phyloP scores from a whole-genome alignment of 768 basidiomycete genomes.

The Rhizopogon roseolus region DNA sequence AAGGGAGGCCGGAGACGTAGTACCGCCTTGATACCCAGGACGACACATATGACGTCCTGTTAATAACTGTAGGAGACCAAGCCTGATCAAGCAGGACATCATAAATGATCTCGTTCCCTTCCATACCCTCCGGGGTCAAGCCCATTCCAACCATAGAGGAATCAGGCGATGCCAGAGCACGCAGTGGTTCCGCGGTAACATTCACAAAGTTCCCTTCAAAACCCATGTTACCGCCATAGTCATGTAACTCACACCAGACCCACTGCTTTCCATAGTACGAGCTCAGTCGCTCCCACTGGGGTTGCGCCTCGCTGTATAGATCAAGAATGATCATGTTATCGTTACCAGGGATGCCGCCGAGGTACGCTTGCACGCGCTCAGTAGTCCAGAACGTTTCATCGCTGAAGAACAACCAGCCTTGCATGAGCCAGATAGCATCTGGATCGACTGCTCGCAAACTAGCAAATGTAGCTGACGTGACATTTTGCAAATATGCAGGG shows the following conservation, averaged over 20 bases:
- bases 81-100: conserved; percentile 37
- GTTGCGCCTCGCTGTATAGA: conserved; percentile 34
- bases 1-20: conserved; percentile 19
- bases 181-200: conserved; percentile 26
- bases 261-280: conserved; percentile 36
- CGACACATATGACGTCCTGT: conserved; percentile 26
- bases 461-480: conserved; percentile 30
- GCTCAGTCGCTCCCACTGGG: conserved; percentile 37
- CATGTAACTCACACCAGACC: conserved; percentile 39
- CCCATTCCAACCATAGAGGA: conserved; percentile 35
- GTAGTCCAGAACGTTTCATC: conserved; percentile 33
- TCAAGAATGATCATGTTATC: conserved; percentile 38
- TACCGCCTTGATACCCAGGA: conserved; percentile 34
- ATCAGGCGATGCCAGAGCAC: conserved; percentile 24
- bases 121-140: conserved; percentile 34
- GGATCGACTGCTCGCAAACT: conserved; percentile 35
- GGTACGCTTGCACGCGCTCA: conserved; percentile 34
- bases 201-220: conserved; percentile 33
- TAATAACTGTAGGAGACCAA: conserved; percentile 30
- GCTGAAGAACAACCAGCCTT: conserved; percentile 38
- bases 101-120: conserved; percentile 41
- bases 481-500: conserved; percentile 26
- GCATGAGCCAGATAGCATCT: conserved; percentile 37
- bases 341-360: conserved; percentile 31
- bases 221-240: conserved; percentile 35